A percentile compares a stretch with the other conserved stretches of the same genome.
phyloP scores from a whole-genome alignment of 1,284 basidiomycete genomes.

The Ustilago lituana region DNA sequence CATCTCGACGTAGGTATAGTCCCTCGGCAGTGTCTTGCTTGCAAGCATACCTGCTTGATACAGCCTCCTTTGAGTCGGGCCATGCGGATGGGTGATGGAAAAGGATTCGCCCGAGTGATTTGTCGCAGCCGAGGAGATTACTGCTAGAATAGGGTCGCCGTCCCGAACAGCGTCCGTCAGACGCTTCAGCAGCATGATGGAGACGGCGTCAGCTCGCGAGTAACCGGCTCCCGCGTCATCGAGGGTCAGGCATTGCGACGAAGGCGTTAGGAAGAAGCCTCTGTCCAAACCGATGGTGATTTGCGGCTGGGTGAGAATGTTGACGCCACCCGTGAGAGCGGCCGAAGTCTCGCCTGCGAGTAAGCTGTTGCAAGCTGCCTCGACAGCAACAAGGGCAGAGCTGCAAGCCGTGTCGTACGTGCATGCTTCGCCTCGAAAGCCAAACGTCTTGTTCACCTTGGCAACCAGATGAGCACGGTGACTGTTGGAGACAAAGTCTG shows the following conservation, averaged over 20 bases:
- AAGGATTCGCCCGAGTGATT: conserved; percentile 51
- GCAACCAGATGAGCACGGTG: conserved; percentile 43
- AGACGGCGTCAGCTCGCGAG: conserved; percentile 47
- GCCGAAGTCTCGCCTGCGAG: conserved; percentile 22
- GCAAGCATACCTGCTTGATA: conserved; percentile 41
- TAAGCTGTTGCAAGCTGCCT: conserved; percentile 43
- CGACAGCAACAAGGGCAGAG: conserved; percentile 49
- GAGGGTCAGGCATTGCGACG: conserved; percentile 50
- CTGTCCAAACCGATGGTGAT: conserved; percentile 52
- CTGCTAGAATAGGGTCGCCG: conserved; percentile 42
- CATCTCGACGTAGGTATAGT: conserved; percentile 43
- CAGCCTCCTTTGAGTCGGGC: conserved; percentile 38
- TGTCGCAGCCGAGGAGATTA: conserved; percentile 44
- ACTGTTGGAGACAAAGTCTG: conserved; percentile 29
- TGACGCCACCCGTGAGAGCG: conserved; percentile 50
- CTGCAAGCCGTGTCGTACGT: conserved; percentile 53
- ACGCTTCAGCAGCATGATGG: conserved; percentile 45
- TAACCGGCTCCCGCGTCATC: conserved; percentile 50
- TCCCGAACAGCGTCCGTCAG: conserved; percentile 42
- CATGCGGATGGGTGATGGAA: conserved; percentile 54
- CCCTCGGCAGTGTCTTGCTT: conserved; percentile 25
- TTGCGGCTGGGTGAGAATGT: conserved; percentile 51
- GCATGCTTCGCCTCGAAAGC: conserved; percentile 43
- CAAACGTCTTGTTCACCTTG: conserved; percentile 33
- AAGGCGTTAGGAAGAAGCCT: conserved; percentile 50